Conservation (phyloP, 139 green algal species). For the Chlamydomonas incerta region DNA sequence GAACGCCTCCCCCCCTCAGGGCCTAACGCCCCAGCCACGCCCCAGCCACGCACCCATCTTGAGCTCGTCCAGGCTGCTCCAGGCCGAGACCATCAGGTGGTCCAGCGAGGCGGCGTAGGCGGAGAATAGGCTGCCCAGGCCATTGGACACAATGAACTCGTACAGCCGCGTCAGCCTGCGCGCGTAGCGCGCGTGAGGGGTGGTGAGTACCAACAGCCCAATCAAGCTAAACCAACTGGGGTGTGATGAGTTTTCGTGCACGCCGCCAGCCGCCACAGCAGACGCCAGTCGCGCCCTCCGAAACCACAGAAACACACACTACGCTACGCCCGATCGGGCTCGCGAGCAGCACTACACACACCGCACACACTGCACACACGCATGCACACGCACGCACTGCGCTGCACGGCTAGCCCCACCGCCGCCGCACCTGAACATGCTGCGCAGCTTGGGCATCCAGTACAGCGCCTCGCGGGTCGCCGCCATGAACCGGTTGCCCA, state of each 20-base stretch:
- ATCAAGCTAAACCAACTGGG: too few species aligned
- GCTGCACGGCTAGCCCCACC: too few species aligned
- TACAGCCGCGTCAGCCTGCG: slow-evolving; percentile 14
- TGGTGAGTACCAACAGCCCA: neutral
- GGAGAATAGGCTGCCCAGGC: slow-evolving; percentile 7
- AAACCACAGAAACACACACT: too few species aligned
- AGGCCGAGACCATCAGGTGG: slow-evolving; percentile 3
- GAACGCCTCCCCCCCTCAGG: too few species aligned
- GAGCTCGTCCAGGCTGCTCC: slow-evolving; percentile 11
- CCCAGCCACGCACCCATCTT: neutral
- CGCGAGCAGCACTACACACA: too few species aligned
- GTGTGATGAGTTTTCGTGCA: neutral
- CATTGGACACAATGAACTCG: slow-evolving; percentile 22
- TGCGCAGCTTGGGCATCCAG: slow-evolving; percentile 11
- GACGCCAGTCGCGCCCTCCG: too few species aligned
- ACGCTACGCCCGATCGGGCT: too few species aligned
- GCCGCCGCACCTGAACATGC: slow-evolving; percentile 1
- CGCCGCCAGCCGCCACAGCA: too few species aligned
- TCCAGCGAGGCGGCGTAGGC: slow-evolving; percentile 23
- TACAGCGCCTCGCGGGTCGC: slow-evolving; percentile 21
- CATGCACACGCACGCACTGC: too few species aligned
- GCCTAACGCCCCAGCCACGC: too few species aligned
- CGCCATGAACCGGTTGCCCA: slow-evolving; percentile 41
- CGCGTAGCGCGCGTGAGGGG: neutral
- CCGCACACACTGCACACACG: too few species aligned